Conservation (phyloP, 495 filamentous ascomycete species). For the Penicillium crystallinum region DNA sequence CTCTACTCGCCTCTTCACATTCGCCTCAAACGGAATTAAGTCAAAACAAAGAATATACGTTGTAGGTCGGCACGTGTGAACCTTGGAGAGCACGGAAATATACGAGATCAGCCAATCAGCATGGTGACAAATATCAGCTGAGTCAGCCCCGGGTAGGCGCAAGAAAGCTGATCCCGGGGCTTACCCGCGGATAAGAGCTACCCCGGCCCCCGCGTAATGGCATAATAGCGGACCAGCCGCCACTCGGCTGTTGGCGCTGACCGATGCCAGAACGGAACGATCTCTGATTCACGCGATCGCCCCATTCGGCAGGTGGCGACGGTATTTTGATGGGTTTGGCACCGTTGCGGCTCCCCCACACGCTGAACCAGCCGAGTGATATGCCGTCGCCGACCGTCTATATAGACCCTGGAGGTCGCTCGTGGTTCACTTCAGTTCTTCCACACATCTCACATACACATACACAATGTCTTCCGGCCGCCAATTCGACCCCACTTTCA, state of each 20-base stretch:
- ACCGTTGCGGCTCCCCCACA: conserved; percentile 16
- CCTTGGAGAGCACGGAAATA: no score
- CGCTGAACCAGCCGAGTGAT: conserved; percentile 20
- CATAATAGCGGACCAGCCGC: conserved; percentile 3
- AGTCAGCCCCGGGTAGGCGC: not conserved
- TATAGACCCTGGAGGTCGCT: conserved; percentile 16
- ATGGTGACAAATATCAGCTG: not conserved
- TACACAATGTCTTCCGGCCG: conserved; percentile 30
- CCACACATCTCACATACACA: not conserved
- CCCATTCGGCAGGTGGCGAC: conserved; percentile 19
- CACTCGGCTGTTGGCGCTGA: conserved; percentile 8
- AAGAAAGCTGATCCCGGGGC: not conserved
- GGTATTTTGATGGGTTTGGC: conserved; percentile 3
- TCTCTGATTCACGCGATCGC: conserved; percentile 1
- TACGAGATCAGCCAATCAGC: no score
- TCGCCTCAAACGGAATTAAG: no score
- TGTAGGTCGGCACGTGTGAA: not conserved
- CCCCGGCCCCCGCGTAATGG: conserved; percentile 2
- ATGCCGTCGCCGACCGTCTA: conserved; percentile 23
- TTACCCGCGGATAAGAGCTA: conserved; percentile 8
- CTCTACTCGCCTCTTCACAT: no score
- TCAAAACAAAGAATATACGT: not conserved
- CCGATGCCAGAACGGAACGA: not conserved
- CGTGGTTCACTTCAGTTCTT: not conserved
- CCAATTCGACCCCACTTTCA: conserved; percentile 71